Evolutionary conservation across 2,329 filamentous ascomycete genomes (phyloP).

Genomic region (Bipolaris oryzae): DNA sequence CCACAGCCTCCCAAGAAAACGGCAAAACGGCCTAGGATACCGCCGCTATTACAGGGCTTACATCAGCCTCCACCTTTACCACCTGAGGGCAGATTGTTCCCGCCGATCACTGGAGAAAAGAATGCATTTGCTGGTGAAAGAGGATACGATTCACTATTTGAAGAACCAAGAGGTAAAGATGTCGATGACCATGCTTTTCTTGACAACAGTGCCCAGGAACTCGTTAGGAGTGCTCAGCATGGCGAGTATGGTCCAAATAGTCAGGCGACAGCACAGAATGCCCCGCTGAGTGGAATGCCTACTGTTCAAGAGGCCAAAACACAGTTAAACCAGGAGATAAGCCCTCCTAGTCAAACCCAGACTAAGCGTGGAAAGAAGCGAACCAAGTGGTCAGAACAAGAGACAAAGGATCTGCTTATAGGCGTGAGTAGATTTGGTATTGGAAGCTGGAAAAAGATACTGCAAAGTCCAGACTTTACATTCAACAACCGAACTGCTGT

Average conservation of each 20-base stretch:
- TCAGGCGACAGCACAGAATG: neutral
- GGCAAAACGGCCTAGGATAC: constrained; percentile 49
- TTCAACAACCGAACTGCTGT: constrained; percentile 66
- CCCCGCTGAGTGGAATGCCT: neutral
- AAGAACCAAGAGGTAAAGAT: constrained; percentile 16
- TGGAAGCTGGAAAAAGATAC: constrained; percentile 68
- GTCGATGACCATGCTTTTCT: constrained; percentile 15
- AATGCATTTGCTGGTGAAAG: constrained; percentile 25
- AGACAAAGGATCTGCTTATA: constrained; percentile 63
- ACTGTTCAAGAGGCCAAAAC: neutral
- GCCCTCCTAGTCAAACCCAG: constrained; percentile 18
- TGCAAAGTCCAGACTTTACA: constrained; percentile 61
- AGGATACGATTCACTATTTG: constrained; percentile 18
- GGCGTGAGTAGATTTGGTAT: constrained; percentile 67
- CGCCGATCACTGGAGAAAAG: constrained; percentile 63
- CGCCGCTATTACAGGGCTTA: constrained; percentile 62
- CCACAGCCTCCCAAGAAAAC: constrained; percentile 42
- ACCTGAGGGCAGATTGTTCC: constrained; percentile 62
- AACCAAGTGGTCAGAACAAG: constrained; percentile 67
- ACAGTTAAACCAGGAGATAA: neutral
- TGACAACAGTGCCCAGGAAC: constrained; percentile 1
- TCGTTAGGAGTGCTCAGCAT: constrained; percentile 1
- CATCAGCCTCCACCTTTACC: constrained; percentile 65
- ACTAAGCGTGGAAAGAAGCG: constrained; percentile 57
- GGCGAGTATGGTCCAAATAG: neutral